Base-by-base conservation (phyloP, 139 green algal species). In the Chlamydomonas sp. region DNA sequence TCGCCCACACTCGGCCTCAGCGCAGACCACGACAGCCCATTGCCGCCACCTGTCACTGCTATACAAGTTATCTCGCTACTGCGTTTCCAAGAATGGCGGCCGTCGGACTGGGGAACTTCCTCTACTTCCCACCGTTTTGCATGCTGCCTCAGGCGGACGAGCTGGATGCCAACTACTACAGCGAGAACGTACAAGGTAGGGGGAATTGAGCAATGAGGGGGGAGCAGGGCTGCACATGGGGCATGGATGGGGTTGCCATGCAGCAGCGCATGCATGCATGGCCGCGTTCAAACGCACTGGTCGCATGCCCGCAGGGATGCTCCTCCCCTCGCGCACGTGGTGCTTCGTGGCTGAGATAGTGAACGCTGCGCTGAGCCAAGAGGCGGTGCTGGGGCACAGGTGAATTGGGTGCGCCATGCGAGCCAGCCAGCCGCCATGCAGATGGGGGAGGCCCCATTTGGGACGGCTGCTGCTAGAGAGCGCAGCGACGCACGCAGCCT, bases 311-410 rank as follows among this genome's bases (percentile, higher is more conserved):
- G 30, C 35, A 75, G 70, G 76, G 26, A 71, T 82, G 68, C 67
- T 82, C 39, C 62, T 75, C 29, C 67, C 76, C 30, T 71, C 73
- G 37, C 38, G 76, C 24, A 80, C 78, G 28, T 84, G 78, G 78
- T 83, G 76, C 54, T 83, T 82, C 57, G 75, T 82, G 37, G 81
- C 69, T 2, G 81, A 86, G 54, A 86, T 86, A 35, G 68, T 83
- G 29, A 57, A 76, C 48, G 76, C 79, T 65, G 49, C 59, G 0
- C 65, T 86, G 2, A 78, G 66, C 20, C 76, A 86, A 58, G 69
- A 82, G 58, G 61, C 70, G 26, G 65, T 81, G 31, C 48, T 81
- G 48, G 75, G 75, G 26, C 70, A 81, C 48, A 58, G 71, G 54
- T 64, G 22, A 64, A 33, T n/a, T n/a, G n/a, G n/a, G n/a, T n/a